phyloP scores from a whole-genome alignment of 2,329 filamentous ascomycete species.

The Emericellopsis cladophorae region DNA sequence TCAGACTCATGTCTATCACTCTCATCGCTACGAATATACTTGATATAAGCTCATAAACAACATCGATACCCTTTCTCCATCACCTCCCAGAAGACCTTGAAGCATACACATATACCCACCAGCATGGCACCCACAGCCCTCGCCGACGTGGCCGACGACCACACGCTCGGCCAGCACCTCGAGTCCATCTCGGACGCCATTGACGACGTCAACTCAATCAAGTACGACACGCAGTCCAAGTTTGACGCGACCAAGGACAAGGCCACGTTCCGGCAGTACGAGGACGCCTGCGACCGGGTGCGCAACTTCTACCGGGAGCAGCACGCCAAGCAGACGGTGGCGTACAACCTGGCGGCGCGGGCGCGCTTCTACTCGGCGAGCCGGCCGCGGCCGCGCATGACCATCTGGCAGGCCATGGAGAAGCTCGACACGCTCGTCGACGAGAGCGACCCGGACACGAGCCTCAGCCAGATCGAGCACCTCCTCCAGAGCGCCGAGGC shows the following conservation, averaged over 20 bases:
- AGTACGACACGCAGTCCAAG: constrained; percentile 39
- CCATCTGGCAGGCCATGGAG: constrained; percentile 84
- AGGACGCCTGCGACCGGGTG: constrained; percentile 70
- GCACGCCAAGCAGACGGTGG: constrained; percentile 60
- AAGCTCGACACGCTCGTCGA: constrained; percentile 85
- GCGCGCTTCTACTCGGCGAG: constrained; percentile 43
- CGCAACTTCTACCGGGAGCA: constrained; percentile 75
- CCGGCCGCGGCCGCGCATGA: constrained; percentile 57
- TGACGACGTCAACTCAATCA: constrained; percentile 41
- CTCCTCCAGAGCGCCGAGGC: constrained; percentile 81
- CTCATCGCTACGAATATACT: no score
- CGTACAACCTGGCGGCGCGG: constrained; percentile 75
- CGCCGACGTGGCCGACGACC: constrained; percentile 6
- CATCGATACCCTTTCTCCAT: no score
- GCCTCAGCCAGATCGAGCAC: constrained; percentile 79
- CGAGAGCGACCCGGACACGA: constrained; percentile 82
- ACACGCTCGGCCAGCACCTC: constrained; percentile 17
- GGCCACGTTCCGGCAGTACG: constrained; percentile 69
- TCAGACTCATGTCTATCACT: no score
- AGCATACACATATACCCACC: neutral
- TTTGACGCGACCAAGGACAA: constrained; percentile 72
- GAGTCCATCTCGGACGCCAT: constrained; percentile 35
- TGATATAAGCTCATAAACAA: no score
- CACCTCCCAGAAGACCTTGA: no score
- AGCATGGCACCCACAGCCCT: constrained; percentile 14